These are phyloP conservation scores for Calocera cornea DNA, from an alignment of 768 basidiomycete genomes.

Conservation along the genomic window DNA sequence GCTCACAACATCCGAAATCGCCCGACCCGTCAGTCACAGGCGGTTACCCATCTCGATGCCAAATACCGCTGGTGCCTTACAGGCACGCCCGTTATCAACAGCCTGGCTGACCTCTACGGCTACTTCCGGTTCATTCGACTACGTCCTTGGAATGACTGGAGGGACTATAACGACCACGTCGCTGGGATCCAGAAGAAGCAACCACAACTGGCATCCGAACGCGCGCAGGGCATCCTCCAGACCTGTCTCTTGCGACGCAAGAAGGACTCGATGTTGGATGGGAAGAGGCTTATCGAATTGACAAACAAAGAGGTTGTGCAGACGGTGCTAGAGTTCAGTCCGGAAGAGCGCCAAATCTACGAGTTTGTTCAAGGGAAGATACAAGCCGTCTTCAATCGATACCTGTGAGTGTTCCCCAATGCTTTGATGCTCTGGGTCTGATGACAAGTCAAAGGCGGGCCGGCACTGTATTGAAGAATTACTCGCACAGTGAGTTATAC, in stretches of 20 bases:
- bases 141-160: slow-evolving; percentile 32
- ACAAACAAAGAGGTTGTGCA: slow-evolving; percentile 42
- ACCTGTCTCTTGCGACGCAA: slow-evolving; percentile 46
- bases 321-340: slow-evolving; percentile 40
- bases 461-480: slow-evolving; percentile 62
- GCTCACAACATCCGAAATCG: slow-evolving; percentile 25
- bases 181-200: slow-evolving; percentile 34
- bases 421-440: background rate
- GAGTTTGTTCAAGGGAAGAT: slow-evolving; percentile 29
- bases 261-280: slow-evolving; percentile 51
- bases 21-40: slow-evolving; percentile 26
- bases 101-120: slow-evolving; percentile 40
- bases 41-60: slow-evolving; percentile 39
- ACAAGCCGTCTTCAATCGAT: slow-evolving; percentile 53
- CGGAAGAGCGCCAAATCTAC: slow-evolving; percentile 55
- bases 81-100: slow-evolving; percentile 52
- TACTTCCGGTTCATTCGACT: slow-evolving; percentile 31
- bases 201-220: slow-evolving; percentile 40
- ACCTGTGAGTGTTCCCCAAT: slow-evolving; percentile 22
- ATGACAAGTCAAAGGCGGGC: slow-evolving; percentile 17
- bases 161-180: slow-evolving; percentile 27
- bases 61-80: slow-evolving; percentile 56
- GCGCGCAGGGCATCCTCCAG: slow-evolving; percentile 45
- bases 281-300: slow-evolving; percentile 52
- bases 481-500: slow-evolving; percentile 32